phyloP scores from a whole-genome alignment of 2,329 filamentous ascomycete species.

The Ophiostoma populinum region DNA sequence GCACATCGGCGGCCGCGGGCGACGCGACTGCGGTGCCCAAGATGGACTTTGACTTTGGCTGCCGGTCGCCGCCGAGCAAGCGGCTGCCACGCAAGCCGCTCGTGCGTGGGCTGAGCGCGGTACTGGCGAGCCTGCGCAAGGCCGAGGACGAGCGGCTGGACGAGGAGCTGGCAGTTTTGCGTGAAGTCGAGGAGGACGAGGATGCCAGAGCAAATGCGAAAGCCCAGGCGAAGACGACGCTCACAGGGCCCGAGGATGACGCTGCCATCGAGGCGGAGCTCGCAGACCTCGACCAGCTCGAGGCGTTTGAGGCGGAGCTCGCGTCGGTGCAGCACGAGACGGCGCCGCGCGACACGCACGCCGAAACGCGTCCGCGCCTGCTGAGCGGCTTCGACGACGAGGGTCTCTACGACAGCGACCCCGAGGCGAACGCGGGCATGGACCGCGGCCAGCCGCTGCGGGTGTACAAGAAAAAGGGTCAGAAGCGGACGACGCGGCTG shows the following conservation, averaged over 20 bases:
- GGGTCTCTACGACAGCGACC: constrained; percentile 34
- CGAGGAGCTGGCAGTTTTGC: constrained; percentile 56
- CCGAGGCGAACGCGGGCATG: constrained; percentile 30
- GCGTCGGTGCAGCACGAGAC: background rate
- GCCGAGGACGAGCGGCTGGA: constrained; percentile 53
- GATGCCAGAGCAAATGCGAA: background rate
- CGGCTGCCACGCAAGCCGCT: constrained; percentile 41
- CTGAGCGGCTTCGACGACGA: constrained; percentile 50
- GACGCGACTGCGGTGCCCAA: constrained; percentile 31
- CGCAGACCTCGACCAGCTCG: background rate
- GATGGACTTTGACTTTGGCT: constrained; percentile 13
- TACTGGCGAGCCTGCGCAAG: constrained; percentile 52
- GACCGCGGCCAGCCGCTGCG: constrained; percentile 39
- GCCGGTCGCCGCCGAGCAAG: constrained; percentile 27
- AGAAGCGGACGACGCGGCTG: constrained; percentile 59
- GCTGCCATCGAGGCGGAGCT: background rate
- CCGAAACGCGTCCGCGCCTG: constrained; percentile 22
- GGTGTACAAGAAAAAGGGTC: constrained; percentile 66
- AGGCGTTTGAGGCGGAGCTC: background rate
- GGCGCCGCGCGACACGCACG: too few relatives aligned
- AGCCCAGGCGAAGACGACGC: background rate
- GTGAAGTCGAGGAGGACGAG: constrained; percentile 45
- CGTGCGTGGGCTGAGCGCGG: constrained; percentile 54
- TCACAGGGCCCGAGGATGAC: background rate
- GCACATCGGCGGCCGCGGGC: constrained; percentile 33